Evolutionary conservation across 2,329 filamentous ascomycete species (phyloP).

Genomic region (Plenodomus lindquistii): DNA sequence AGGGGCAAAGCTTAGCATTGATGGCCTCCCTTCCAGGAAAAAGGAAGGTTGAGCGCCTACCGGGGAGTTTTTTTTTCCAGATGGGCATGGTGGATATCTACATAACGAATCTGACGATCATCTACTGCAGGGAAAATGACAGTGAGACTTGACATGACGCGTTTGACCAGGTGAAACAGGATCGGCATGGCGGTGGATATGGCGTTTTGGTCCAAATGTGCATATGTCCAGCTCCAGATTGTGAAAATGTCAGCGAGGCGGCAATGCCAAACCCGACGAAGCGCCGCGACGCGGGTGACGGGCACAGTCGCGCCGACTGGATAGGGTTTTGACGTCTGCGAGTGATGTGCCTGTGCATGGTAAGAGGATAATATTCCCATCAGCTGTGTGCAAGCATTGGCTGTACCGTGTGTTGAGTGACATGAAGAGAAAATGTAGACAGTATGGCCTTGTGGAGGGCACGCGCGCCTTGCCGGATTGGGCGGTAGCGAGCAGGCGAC

Average conservation of each 20-base stretch:
- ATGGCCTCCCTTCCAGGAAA: constrained; percentile 14
- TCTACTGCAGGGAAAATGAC: constrained; percentile 1
- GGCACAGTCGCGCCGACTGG: neutral
- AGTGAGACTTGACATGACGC: neutral
- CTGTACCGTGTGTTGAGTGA: neutral
- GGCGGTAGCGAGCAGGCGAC: neutral
- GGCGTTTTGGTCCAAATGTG: no score
- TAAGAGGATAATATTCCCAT: no score
- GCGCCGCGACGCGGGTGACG: neutral
- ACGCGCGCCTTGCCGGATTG: neutral
- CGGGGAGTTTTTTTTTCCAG: constrained; percentile 7
- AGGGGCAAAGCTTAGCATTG: constrained; percentile 7
- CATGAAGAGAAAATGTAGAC: neutral
- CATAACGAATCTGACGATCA: neutral
- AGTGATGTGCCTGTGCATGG: no score
- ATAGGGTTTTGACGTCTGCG: no score
- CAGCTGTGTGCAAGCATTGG: no score
- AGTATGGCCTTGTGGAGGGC: neutral
- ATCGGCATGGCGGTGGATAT: neutral
- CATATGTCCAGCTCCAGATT: no score
- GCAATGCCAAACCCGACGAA: neutral
- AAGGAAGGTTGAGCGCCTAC: constrained; percentile 13
- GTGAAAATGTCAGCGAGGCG: no score
- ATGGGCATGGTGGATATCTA: neutral
- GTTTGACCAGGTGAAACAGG: neutral